phyloP scores from a whole-genome alignment of 352 stramenopile species.

The Globisporangium iwayamae region DNA sequence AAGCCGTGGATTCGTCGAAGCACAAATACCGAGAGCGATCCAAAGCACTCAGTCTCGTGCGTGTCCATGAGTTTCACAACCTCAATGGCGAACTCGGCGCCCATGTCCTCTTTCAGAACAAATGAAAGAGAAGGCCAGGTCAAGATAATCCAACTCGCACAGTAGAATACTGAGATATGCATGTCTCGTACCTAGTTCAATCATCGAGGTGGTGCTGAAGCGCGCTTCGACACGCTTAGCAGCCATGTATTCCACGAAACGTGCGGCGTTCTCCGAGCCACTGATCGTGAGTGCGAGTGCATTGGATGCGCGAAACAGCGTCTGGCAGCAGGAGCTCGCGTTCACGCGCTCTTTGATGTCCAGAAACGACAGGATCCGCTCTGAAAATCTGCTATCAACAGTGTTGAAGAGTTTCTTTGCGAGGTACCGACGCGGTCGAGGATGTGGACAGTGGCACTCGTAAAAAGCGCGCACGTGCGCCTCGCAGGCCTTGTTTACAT shows the following conservation, averaged over 20 bases:
- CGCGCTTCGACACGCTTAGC: conserved; percentile 24
- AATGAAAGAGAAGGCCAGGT: not conserved
- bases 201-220: conserved; percentile 19
- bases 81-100: conserved; percentile 19
- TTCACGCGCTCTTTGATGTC: conserved; percentile 25
- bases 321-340: conserved; percentile 24
- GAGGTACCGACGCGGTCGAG: conserved; percentile 35
- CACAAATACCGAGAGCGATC: conserved; percentile 26
- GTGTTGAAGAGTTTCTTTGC: conserved; percentile 19
- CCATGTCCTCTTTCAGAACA: conserved; percentile 12
- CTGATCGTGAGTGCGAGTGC: conserved; percentile 26
- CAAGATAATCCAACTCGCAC: too few species aligned
- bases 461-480: conserved; percentile 34
- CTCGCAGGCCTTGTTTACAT: conserved; percentile 34
- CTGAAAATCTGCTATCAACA: conserved; percentile 9
- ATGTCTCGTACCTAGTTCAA: conserved; percentile 21
- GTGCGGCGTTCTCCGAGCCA: not conserved
- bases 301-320: conserved; percentile 29
- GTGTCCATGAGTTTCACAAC: conserved; percentile 34
- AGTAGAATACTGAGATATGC: not conserved
- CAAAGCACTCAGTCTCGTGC: conserved; percentile 37
- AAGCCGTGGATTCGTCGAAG: conserved; percentile 29
- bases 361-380: conserved; percentile 27
- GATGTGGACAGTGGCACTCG: conserved; percentile 31
- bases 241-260: conserved; percentile 24